Base-by-base conservation (phyloP, 2,329 filamentous ascomycete genomes). In the Diaporthe destruens region DNA sequence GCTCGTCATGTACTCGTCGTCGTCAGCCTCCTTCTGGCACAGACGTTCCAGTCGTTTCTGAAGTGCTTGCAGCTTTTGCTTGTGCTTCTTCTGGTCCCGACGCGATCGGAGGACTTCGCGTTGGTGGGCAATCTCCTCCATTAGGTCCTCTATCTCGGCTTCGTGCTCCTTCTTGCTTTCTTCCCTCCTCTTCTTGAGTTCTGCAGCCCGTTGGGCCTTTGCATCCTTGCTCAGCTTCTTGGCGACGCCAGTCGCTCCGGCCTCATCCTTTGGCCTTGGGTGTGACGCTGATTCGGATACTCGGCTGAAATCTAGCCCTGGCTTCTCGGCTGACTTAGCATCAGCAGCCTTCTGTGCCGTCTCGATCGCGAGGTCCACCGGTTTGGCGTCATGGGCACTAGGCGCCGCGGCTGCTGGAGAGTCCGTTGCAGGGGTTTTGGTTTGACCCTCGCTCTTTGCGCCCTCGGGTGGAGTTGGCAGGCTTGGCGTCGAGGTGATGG, bases 191-290 rank as follows among this genome's bases (percentile, higher is more conserved):
- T 53, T 47, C 55, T 61, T 53, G 4, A 70, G 34, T 29, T 32
- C 67, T 44, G 67, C 67, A 4, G 67, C 34, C 23, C 67, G 44
- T 36, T 70, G 44, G 20, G 55, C 16, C 44, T 51, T 70, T 6
- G 55, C 67, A 25, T 70, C 67, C 53, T 70, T 70, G 34, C 54
- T 70, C 9, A 70, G 44, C 44, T 32, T 70, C 32, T 61, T 70
- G 16, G 47, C 44, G 23, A 20, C 44, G 61, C 29, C 23, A 3
- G 11, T 16, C 12, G 34, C 20, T 34, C 34, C 42, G 42, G 32
- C 6, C 23, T 56, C 67, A 23, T 53, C 55, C 6, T 32, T 57
- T 12, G 55, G 18, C 9, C 34, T 23, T 6, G 67, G 55, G 39
- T 44, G 55, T 18, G 54, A 59, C 12, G 55, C 55, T 29, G 67